Evolutionary conservation across 176 grass and related monocot species (phyloP), one percentile per base, ranked within the genome.

Genomic region (Stipa capillata): DNA sequence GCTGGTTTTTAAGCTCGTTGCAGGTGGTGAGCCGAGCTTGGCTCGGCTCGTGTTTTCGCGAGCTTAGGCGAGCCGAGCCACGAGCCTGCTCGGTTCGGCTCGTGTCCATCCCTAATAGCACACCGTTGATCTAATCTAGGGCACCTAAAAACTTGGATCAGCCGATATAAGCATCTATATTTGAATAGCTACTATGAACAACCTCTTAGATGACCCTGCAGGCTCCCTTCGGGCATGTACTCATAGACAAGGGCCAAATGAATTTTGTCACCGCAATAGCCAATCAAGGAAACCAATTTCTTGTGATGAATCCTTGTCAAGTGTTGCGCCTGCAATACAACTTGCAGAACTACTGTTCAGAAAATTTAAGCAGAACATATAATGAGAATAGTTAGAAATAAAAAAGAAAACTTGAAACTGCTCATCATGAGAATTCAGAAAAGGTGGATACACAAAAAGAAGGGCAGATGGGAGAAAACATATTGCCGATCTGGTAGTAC

Each of bases 221-320:
- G 64, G 36, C 63, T 84, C 82, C 85, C 89, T 79, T 69, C 52
- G 1, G 80, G 52, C 76, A 91, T 77, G 49, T 77, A 84, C 76
- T 87, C 89, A 1, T 84, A 91, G 28, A 91, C 76, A 60, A 84
- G 85, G 33, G 68, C 81, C 27, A 81, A 42, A 69, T 83, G 76
- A 17, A 76, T 67, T 51, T 60, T 59, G 37, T 89, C 92, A 63
- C 78, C 85, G 76, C 92, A 94, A 57, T 94, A 91, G 20, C 86
- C 89, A 72, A 87, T 78, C 80, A 94, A 70, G 16, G 80, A 89
- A 24, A 94, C 89, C 58, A 94, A 83, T 40, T 89, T 88, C 32
- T 87, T 94, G 61, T 89, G 92, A 73, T 89, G 89, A 80, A 94
- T 82, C 64, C 86, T 89, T 47, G 77, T 73, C 72, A 91, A 74